Evolutionary conservation across 2,329 filamentous ascomycete species (phyloP).

Genomic region (Thelonectria discophora): DNA sequence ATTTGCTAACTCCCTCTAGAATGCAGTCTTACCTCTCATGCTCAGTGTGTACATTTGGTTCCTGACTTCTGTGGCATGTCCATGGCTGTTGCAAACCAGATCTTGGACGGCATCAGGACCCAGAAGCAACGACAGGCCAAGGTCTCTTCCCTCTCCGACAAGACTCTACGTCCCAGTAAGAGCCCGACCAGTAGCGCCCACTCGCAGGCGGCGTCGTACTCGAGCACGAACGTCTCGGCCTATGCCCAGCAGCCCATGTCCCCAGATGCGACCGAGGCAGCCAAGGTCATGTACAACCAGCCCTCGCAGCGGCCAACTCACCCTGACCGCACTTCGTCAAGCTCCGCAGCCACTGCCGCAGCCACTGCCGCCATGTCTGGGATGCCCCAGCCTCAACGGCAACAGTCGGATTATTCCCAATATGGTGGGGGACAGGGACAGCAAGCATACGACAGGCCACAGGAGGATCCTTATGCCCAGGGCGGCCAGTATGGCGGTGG

Average conservation of each 20-base stretch:
- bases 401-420: constrained; percentile 47
- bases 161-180: constrained; percentile 69
- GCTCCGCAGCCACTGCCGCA: constrained; percentile 65
- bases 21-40: constrained; percentile 91
- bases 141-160: constrained; percentile 67
- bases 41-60: constrained; percentile 91
- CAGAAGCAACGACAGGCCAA: constrained; percentile 75
- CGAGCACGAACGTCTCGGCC: constrained; percentile 42
- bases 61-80: constrained; percentile 99
- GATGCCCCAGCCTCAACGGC: constrained; percentile 48
- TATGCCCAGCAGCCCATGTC: constrained; percentile 37
- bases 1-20: constrained; percentile 60
- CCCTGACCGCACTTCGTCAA: constrained; percentile 63
- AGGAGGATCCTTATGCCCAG: constrained; percentile 49
- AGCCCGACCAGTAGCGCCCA: constrained; percentile 51
- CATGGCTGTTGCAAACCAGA: constrained; percentile 95
- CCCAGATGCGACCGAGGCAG: constrained; percentile 68
- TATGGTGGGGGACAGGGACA: constrained; percentile 37
- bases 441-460: constrained; percentile 44
- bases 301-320: constrained; percentile 60
- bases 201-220: constrained; percentile 48
- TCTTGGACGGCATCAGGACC: constrained; percentile 84
- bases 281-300: constrained; percentile 70
- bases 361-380: constrained; percentile 67
- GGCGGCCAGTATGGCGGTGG: constrained; percentile 47